A percentile compares a stretch with the other conserved stretches of the same genome.
These are phyloP conservation scores for Lanmaoa rubissima DNA, from an alignment of 768 basidiomycete species.

Conservation along the genomic window DNA sequence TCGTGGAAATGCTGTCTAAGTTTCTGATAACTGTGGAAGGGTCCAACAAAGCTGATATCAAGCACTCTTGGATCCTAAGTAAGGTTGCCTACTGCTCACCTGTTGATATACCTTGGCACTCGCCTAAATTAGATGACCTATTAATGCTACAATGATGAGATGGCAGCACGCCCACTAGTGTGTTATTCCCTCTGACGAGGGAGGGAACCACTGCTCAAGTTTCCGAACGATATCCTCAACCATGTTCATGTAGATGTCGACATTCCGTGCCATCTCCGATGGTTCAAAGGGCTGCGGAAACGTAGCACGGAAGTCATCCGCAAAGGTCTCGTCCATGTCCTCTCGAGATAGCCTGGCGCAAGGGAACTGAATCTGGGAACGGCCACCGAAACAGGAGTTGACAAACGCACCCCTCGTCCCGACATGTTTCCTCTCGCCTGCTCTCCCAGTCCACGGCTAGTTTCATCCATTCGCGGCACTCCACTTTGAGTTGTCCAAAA, in stretches of 20 bases:
- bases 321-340: slow-evolving; percentile 11
- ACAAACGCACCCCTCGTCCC: slow-evolving; percentile 6
- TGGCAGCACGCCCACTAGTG: not conserved
- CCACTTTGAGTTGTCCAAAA: slow-evolving; percentile 16
- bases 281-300: slow-evolving; percentile 21
- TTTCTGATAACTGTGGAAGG: not conserved
- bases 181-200: not conserved
- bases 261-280: slow-evolving; percentile 10
- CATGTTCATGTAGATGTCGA: slow-evolving; percentile 25
- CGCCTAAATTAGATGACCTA: not conserved
- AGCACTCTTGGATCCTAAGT: not conserved
- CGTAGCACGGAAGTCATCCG: slow-evolving; percentile 23
- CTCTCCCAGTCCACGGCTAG: slow-evolving; percentile 21
- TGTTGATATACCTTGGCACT: not conserved
- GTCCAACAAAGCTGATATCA: not conserved
- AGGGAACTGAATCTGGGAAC: not conserved
- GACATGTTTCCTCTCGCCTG: slow-evolving; percentile 11
- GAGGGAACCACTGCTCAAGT: slow-evolving; percentile 27
- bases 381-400: not conserved
- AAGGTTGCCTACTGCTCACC: not conserved
- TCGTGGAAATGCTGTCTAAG: slow-evolving; percentile 11
- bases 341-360: slow-evolving; percentile 11
- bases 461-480: slow-evolving; percentile 20
- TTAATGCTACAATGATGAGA: not conserved
- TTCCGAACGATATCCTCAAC: slow-evolving; percentile 28